Percentiles rank a stretch among this genome's conserved stretches.
These are phyloP conservation scores for Blastomyces gilchristii DNA, from an alignment of 2,329 filamentous ascomycete genomes.

Conservation along the genomic window DNA sequence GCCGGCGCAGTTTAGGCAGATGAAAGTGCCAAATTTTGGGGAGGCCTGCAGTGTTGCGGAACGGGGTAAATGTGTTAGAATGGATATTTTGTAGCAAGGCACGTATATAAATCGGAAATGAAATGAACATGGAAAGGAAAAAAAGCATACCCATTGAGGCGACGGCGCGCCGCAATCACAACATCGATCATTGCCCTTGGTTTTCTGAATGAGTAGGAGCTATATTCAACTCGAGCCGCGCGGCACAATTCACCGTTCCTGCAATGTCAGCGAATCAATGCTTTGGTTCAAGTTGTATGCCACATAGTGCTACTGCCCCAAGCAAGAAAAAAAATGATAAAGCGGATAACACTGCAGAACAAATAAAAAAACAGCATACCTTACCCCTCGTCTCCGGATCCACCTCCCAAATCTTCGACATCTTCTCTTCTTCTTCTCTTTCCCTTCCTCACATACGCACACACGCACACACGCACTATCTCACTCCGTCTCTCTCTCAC, in stretches of 20 bases:
- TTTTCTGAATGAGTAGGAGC: conserved; percentile 86
- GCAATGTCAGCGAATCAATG: background rate
- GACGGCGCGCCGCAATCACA: conserved; percentile 93
- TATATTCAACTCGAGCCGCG: conserved; percentile 29
- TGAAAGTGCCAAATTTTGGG: conserved; percentile 97
- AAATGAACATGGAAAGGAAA: conserved; percentile 3
- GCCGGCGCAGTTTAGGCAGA: conserved; percentile 91
- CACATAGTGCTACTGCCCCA: background rate
- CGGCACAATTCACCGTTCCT: background rate
- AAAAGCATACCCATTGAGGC: conserved; percentile 79
- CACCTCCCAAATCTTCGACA: conserved; percentile 91
- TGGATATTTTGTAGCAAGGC: background rate
- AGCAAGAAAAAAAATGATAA: background rate
- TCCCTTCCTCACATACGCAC: background rate
- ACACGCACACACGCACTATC: background rate
- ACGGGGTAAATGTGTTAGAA: conserved; percentile 3
- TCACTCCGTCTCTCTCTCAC: background rate
- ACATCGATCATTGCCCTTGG: conserved; percentile 77
- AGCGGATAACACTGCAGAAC: background rate
- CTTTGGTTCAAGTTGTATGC: background rate
- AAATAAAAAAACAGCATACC: conserved; percentile 42
- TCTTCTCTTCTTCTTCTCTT: conserved; percentile 17
- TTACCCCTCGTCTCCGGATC: conserved; percentile 95
- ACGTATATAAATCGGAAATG: background rate
- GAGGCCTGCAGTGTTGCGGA: conserved; percentile 44